phyloP scores from a whole-genome alignment of 495 filamentous ascomycete species.

The Penicillium samsonianum region DNA sequence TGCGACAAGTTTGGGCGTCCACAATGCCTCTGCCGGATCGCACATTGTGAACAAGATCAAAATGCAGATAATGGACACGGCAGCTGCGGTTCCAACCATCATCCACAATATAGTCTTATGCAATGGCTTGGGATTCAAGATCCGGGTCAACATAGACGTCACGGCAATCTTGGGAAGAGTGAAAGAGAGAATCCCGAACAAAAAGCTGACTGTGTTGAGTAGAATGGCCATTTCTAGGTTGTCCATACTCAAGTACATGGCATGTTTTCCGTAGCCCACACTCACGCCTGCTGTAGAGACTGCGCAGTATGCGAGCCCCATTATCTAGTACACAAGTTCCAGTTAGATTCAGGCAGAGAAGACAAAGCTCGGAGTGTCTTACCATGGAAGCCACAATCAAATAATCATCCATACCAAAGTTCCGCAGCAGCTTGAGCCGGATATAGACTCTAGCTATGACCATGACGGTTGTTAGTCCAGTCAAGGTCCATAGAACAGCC shows the following conservation, averaged over 20 bases:
- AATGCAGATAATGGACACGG: constrained; percentile 25
- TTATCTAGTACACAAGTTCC: constrained; percentile 9
- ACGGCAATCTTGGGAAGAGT: constrained; percentile 34
- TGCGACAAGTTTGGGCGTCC: constrained; percentile 13
- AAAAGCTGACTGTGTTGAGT: constrained; percentile 25
- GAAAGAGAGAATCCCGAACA: constrained; percentile 32
- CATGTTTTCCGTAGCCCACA: constrained; percentile 26
- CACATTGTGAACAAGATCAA: constrained; percentile 31
- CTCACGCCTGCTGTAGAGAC: constrained; percentile 22
- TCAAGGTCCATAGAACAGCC: constrained; percentile 43
- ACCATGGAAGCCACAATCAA: constrained; percentile 49
- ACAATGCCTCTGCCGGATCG: constrained; percentile 25
- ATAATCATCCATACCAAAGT: constrained; percentile 53
- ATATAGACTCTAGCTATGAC: constrained; percentile 49
- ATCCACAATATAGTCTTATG: constrained; percentile 26
- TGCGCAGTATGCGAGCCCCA: constrained; percentile 25
- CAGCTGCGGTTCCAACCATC: constrained; percentile 15
- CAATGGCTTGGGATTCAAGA: constrained; percentile 25
- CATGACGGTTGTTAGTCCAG: constrained; percentile 33
- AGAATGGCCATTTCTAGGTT: constrained; percentile 25
- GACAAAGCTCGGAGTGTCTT: neutral
- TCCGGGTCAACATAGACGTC: constrained; percentile 28
- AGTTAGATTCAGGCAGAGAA: neutral
- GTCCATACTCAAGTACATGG: constrained; percentile 3
- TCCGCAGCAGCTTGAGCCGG: constrained; percentile 42